Evolutionary conservation across 306 rosid species (phyloP), one percentile per base, ranked within the genome.

Genomic region (Lathyrus aphaca): DNA sequence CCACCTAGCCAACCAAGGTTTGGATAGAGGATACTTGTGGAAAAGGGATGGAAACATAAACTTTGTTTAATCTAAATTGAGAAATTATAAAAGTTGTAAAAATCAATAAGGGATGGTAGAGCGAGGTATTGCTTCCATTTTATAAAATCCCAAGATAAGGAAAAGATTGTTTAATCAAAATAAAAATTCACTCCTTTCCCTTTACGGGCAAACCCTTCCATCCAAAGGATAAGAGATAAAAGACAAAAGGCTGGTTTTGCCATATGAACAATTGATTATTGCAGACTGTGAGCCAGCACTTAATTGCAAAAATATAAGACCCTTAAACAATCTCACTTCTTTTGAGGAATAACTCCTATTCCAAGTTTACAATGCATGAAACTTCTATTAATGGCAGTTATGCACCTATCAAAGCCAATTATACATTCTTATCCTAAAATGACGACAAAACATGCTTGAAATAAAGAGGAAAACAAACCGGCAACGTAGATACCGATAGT

Each of bases 1-100:
- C 59, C 40, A 66, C 23, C 66, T 29, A 44, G 19, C 27, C 61
- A 56, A 32, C 61, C 48, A 74, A 66, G 66, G 59, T 37, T 39
- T 61, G 44, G 43, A 38, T 62, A 19, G 30, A 57, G 43, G n/a
- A 61, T 5, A 8, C 14, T 35, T 27, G 40, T 7, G 23, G 69
- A 44, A 59, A 59, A 49, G 8, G 16, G 39, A 61, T 5, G 49
- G 48, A 45, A 59, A 14, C 58, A 14, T 48, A 49, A 72, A 11
- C 21, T 40, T 43, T 7, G 12, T 6, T 37, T 61, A 72, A 32
- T 49, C 29, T 61, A 72, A 23, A 46, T 35, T 27, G 43, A 62
- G 17, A 25, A 19, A 32, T 59, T 37, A 62, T n/a, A 62, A 63
- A 51, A 64, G 40, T 51, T 51, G 30, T 25, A 38, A 73, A 42